Percentiles rank a stretch among this genome's conserved stretches.
phyloP scores from a whole-genome alignment of 768 basidiomycete species.

The Mycena polygramma region DNA sequence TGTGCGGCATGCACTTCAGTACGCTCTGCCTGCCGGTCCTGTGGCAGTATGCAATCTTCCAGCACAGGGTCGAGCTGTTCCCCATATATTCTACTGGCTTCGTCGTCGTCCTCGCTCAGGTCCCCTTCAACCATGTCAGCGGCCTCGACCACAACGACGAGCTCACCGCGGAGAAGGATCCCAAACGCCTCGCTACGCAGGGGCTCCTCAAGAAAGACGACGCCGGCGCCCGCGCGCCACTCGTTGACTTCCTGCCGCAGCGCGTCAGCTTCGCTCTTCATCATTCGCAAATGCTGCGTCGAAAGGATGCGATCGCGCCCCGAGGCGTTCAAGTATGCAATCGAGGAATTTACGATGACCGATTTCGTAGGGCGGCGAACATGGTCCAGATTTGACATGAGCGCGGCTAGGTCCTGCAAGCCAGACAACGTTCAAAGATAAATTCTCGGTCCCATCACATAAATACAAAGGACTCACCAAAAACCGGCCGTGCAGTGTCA shows the following conservation, averaged over 20 bases:
- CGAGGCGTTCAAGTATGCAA: conserved; percentile 87
- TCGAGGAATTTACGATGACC: conserved; percentile 95
- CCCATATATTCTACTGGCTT: conserved; percentile 60
- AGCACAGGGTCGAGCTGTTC: conserved; percentile 47
- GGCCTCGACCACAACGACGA: conserved; percentile 63
- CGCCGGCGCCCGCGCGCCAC: conserved; percentile 84
- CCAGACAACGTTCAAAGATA: no score
- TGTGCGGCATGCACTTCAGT: no score
- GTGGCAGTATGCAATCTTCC: conserved; percentile 33
- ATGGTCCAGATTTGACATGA: conserved; percentile 91
- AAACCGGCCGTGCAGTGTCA: conserved; percentile 81
- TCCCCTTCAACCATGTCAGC: no score
- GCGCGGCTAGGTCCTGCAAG: conserved; percentile 86
- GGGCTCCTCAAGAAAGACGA: conserved; percentile 81
- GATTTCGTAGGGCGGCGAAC: conserved; percentile 96
- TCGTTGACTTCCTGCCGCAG: conserved; percentile 93
- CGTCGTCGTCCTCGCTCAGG: conserved; percentile 66
- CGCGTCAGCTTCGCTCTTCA: conserved; percentile 87
- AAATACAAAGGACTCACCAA: conserved; percentile 43
- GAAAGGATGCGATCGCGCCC: conserved; percentile 86
- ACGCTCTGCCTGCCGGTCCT: conserved; percentile 6
- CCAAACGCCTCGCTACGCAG: conserved; percentile 77
- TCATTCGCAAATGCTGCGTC: conserved; percentile 80
- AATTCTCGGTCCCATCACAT: not conserved
- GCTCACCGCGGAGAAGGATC: conserved; percentile 77